These are phyloP conservation scores for Micractinium sp. DNA, from an alignment of 139 green algal genomes.

Conservation along the genomic window DNA sequence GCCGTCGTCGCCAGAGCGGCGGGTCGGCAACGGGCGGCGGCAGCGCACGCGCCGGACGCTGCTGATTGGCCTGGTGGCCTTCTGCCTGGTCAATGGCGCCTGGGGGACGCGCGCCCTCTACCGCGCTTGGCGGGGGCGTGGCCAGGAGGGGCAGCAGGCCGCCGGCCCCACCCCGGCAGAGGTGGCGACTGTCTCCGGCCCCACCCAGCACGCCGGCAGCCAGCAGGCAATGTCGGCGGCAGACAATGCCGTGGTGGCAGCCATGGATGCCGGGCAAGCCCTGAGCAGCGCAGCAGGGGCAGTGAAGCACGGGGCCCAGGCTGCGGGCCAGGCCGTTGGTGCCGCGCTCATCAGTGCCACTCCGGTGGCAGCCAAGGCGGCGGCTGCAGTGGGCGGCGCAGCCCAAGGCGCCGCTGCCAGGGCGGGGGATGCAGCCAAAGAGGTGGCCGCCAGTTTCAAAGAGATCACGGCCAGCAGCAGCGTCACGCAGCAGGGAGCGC, in stretches of 20 bases:
- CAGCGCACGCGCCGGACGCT: neutral
- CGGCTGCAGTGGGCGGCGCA: neutral
- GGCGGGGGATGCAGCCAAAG: neutral
- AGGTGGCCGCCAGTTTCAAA: neutral
- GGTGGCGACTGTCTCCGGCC: neutral
- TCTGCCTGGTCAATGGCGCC: neutral
- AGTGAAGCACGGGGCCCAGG: neutral
- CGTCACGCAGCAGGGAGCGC: neutral
- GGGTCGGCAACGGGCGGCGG: neutral
- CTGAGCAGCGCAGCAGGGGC: neutral
- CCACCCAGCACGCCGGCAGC: neutral
- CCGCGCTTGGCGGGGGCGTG: neutral
- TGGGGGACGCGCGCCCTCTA: neutral
- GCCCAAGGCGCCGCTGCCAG: neutral
- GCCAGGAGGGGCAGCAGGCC: neutral
- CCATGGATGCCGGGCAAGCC: neutral
- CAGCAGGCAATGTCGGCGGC: neutral
- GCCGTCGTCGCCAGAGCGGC: no score
- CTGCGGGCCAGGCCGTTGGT: constrained; percentile 6
- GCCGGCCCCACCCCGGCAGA: neutral
- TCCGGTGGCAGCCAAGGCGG: neutral
- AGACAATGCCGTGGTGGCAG: neutral
- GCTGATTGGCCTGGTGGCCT: neutral
- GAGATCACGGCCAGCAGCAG: neutral
- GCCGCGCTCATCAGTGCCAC: neutral